Evolutionary conservation across 306 rosid genomes (phyloP), one percentile per base, ranked within the genome.

Genomic region (Ormosia semicastrata): DNA sequence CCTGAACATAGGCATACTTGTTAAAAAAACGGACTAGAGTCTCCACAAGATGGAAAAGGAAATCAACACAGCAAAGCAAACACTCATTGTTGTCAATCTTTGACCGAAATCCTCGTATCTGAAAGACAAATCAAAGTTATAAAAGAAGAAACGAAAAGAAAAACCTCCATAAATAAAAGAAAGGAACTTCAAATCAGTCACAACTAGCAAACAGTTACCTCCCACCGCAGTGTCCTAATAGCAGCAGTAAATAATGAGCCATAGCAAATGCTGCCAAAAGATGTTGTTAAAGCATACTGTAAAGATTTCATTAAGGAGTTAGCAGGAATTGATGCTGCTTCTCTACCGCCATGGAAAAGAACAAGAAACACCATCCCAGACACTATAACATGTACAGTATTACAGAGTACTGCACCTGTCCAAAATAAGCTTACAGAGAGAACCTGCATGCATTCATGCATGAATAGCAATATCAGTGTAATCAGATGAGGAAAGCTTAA

Each of bases 1-100:
- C 98, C 99, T 96, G 98, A 66, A 96, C 98, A 77, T 92, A 96
- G 69, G 98, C 99, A 84, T 93, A 96, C 87, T 96, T 96, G 89
- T 96, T 96, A 86, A 96, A 96, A 84, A 96, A 96, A 37, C 98
- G 97, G 75, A 96, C 98, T 78, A 96, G 98, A 37, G 98, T 96
- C 91, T 96, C 99, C 85, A 96, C 99, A 13, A 96, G 93, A 89
- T 96, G 94, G 90, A 96, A 96, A 76, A 96, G 86, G 78, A 96
- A 96, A 92, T 96, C 99, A 70, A 93, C 97, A 78, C 93, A 90
- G 87, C 99, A 96, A 73, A 96, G 98, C 79, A 96, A 88, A 83
- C 99, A 96, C 88, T 96, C 99, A 34, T 96, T 96, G 82, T 86
- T 91, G 84, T 97, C 98, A 44, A 96, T 96, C 93, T 93, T 96